These are phyloP conservation scores for Ceratocystis ficicola DNA, from an alignment of 2,329 filamentous ascomycete species.

Conservation along the genomic window DNA sequence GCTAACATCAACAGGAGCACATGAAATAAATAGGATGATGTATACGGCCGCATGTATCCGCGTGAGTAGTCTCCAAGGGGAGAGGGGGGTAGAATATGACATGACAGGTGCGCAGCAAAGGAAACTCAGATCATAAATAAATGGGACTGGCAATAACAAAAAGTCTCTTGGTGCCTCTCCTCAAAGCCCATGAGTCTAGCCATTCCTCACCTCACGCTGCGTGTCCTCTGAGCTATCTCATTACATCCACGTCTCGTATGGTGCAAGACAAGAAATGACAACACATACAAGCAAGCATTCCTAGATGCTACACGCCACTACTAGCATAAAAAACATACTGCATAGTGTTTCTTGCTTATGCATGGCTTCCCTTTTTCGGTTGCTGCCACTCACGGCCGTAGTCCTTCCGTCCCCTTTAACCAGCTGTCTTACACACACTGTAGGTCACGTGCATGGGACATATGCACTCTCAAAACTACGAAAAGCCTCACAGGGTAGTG, in stretches of 20 bases:
- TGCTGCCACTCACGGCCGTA: neutral
- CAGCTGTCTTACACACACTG: neutral
- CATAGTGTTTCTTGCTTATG: neutral
- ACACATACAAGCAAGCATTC: neutral
- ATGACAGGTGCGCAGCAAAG: neutral
- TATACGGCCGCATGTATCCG: neutral
- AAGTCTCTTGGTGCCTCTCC: neutral
- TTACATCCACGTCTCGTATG: neutral
- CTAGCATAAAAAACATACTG: neutral
- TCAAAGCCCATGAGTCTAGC: neutral
- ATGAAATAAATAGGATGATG: neutral
- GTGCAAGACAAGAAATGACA: neutral
- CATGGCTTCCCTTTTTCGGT: neutral
- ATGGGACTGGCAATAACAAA: neutral
- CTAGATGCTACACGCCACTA: neutral
- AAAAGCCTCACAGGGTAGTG: too few relatives aligned
- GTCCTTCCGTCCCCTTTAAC: neutral
- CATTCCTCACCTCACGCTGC: neutral
- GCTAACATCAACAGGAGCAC: neutral
- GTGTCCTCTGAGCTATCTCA: neutral
- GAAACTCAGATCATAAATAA: neutral
- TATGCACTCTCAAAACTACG: too few relatives aligned
- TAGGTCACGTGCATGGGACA: neutral
- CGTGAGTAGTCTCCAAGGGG: neutral
- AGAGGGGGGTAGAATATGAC: neutral